Evolutionary conservation across 1,139 yeast species (phyloP).

Genomic region (Taphrina communis): DNA sequence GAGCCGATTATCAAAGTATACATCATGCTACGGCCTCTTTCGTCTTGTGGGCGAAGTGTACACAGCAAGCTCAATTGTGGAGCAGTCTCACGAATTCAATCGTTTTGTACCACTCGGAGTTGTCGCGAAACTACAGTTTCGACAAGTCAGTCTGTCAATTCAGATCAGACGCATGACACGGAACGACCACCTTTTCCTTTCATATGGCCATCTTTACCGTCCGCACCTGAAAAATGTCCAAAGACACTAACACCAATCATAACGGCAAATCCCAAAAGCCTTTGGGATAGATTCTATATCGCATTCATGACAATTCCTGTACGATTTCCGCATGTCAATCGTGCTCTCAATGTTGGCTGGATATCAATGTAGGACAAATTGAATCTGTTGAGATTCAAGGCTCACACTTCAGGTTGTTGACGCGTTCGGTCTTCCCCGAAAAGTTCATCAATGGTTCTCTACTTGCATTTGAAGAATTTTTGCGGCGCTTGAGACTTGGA

Average conservation of each 20-base stretch:
- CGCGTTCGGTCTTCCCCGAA: conserved; percentile 16
- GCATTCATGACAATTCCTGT: conserved; percentile 21
- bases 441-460: conserved; percentile 34
- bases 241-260: conserved; percentile 18
- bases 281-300: conserved; percentile 26
- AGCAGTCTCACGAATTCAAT: not conserved
- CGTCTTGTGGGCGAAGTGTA: not conserved
- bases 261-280: conserved; percentile 30
- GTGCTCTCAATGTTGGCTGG: conserved; percentile 30
- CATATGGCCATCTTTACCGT: conserved; percentile 37
- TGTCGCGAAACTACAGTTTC: not conserved
- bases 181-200: conserved; percentile 31
- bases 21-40: not conserved
- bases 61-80: not conserved
- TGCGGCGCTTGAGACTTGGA: conserved; percentile 23
- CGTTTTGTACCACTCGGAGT: not conserved
- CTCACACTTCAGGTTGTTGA: conserved; percentile 5
- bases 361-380: conserved; percentile 5
- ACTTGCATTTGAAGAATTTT: conserved; percentile 30
- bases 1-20: too few species aligned
- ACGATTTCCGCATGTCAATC: conserved; percentile 12
- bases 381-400: too few species aligned
- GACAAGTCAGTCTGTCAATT: not conserved
- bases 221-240: conserved; percentile 19
- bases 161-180: not conserved